Base-by-base conservation (phyloP, 208 protist genomes). In the Trypanosoma boissoni region DNA sequence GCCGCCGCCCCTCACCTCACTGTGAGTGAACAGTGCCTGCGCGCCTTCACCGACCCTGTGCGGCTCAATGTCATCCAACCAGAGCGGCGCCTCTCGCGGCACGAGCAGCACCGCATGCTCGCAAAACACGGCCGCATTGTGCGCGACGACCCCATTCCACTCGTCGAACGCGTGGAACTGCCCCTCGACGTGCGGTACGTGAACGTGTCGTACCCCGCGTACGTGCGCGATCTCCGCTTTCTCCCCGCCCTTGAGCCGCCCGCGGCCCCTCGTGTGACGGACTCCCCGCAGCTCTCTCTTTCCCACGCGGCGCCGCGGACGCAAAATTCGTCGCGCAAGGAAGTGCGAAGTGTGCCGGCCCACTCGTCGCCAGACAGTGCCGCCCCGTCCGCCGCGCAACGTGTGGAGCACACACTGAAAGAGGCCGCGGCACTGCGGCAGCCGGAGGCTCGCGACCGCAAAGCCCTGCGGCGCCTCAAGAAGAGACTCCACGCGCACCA, bases 31-130 rank as follows among this genome's bases (percentile, higher is more conserved):
- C 65, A 57, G 51, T 90, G 74, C 64, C 73, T 94, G 21, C 71
- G 80, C 32, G 63, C 78, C 14, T 94, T 94, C 70, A 91, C 83
- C 7, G 45, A 74, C 1, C 86, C 86, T 27, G 86, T 94, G 51
- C 81, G 85, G 57, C 58, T 94, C 23, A 94, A 94, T 63, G 78
- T 82, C 3, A 34, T 76, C 8, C 86, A 84, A 18, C 73, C 69
- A 2, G 53, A 64, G 16, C 59, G 62, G 31, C 75, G 79, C 2
- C 71, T 84, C 34, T 86, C 80, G 23, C 83, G 86, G 1, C 65
- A 94, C 59, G 83, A 86, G 65, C 83, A 91, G 64, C 86, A 94
- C 62, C 82, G 76, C 42, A 78, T 84, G 72, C 16, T 89, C 28
- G 67, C 73, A 0, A 80, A 56, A 49, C 55, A 66, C 12, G 83